Base-by-base conservation (phyloP, 257 asterid species). In the Nicotiana paniculata region DNA sequence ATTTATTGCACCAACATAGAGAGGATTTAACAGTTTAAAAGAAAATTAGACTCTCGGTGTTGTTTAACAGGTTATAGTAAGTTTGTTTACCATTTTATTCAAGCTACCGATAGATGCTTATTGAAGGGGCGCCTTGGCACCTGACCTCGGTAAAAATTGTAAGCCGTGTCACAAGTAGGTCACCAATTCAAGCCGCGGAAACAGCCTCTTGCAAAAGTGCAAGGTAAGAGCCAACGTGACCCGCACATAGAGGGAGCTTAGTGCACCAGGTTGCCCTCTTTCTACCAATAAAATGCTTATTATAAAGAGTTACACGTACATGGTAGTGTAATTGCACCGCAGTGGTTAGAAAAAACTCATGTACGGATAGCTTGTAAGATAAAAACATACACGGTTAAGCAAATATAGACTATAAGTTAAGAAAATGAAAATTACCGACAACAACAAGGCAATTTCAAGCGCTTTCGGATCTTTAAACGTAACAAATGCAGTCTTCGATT, bases 401-500 rank as follows among this genome's bases (percentile, higher is more conserved):
- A 70, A 43, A 12, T 48, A 15, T 51, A 51, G 18, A 46, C 57
- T 33, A 62, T 21, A 55, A 48, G 68, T 39, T 39, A 48, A 9
- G 48, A 21, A 68, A 81, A 82, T 37, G 67, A 61, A 37, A 16
- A 75, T 83, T 91, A 96, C 99, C 87, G 99, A 94, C 87, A 96
- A 86, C 57, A 94, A 78, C 86, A 93, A 85, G 81, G 99, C 99
- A 81, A 96, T 96, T 90, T 94, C 99, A 61, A 96, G 97, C 35
- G 98, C 97, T 85, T 83, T 89, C 4, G 98, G 91, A 86, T 96
- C 97, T 87, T 90, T 96, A 85, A 96, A 96, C 64, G 98, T 96
- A 77, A 96, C 98, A 82, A 84, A 94, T 5, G 97, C 99, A 18
- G 91, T 90, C 85, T 89, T 92, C 48, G 89, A 77, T 86, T 85